Base-by-base conservation (phyloP, 768 basidiomycete species). In the Agaricus blazei region DNA sequence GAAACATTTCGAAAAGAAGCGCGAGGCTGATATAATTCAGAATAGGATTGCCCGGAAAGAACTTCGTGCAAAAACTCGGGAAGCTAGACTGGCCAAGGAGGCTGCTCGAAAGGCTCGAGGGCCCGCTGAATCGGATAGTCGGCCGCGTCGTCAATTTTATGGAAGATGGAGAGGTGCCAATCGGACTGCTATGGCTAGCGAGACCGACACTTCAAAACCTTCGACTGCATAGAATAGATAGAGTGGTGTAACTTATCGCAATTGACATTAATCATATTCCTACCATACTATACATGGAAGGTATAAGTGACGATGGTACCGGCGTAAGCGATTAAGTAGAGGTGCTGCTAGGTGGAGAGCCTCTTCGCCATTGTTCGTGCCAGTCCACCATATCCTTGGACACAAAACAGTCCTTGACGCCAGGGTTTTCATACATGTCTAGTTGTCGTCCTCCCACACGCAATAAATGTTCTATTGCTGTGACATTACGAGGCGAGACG, bases 321-420 rank as follows among this genome's bases (percentile, higher is more conserved):
- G 34, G 34, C 34, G 34, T 6, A 34, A 19, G 34, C 11, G 34
- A 34, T 34, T 11, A 34, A 34, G 11, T 11, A 34, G 34, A 34
- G 34, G 34, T 34, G 34, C 11, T 34, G 34, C 11, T 34, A 14
- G 15, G n/a, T 15, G 12, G 1, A 14, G 40, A 41, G 19, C 41
- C 48, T 38, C 9, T 44, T n/a, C 42, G 29, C 54, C 48, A 45
- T n/a, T 41, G 54, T 19, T 49, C 69, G 31, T 79, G 77, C 91
- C 90, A 92, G 48, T 76, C 71, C 42, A 72, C 61, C 88, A 91
- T 92, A 43, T 81, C 81, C 50, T 74, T 72, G 11, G 87, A 89
- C 28, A 92, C 80, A 72, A 81, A 85, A 63, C 87, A 90, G 63
- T 92, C 85, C 60, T 74, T 86, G 52, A 92, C 87, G 3, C 77